Conservation (phyloP, 2,329 filamentous ascomycete species). For the Sporothrix brasiliensis region DNA sequence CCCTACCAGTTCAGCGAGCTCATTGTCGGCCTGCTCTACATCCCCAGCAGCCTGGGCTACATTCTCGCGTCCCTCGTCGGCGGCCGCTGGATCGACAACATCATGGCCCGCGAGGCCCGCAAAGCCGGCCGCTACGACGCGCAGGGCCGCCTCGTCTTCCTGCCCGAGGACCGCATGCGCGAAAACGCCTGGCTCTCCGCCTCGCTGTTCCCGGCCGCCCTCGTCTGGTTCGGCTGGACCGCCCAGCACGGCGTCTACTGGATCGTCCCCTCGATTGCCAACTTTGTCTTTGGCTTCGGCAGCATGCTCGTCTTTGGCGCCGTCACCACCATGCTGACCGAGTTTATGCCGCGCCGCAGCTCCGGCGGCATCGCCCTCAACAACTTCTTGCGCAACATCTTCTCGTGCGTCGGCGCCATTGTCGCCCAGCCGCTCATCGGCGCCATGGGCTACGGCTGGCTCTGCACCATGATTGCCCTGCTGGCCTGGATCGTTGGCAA, state of each 20-base stretch:
- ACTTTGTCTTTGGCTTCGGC: conserved; percentile 74
- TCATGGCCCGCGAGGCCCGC: conserved; percentile 77
- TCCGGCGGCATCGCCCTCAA: conserved; percentile 77
- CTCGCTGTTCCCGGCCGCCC: conserved; percentile 67
- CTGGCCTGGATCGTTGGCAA: conserved; percentile 61
- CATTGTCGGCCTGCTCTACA: conserved; percentile 74
- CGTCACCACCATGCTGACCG: conserved; percentile 80
- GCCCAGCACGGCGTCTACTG: conserved; percentile 66
- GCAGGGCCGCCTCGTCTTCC: conserved; percentile 65
- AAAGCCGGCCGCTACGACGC: conserved; percentile 69
- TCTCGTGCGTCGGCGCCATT: conserved; percentile 70
- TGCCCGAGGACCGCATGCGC: conserved; percentile 79
- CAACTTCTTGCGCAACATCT: conserved; percentile 79
- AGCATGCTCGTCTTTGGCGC: conserved; percentile 78
- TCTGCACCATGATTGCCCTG: conserved; percentile 64
- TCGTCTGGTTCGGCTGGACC: conserved; percentile 80
- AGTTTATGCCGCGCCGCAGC: conserved; percentile 74
- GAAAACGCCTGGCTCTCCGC: conserved; percentile 80
- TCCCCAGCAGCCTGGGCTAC: conserved; percentile 76
- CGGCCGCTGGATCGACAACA: conserved; percentile 76
- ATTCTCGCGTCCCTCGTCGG: conserved; percentile 68
- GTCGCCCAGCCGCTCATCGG: conserved; percentile 71
- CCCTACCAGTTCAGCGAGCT: conserved; percentile 72
- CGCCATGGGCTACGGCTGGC: conserved; percentile 73
- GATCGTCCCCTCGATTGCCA: conserved; percentile 64